Evolutionary conservation across 1,139 yeast genomes (phyloP).

Genomic region (Maudiozyma humilis): DNA sequence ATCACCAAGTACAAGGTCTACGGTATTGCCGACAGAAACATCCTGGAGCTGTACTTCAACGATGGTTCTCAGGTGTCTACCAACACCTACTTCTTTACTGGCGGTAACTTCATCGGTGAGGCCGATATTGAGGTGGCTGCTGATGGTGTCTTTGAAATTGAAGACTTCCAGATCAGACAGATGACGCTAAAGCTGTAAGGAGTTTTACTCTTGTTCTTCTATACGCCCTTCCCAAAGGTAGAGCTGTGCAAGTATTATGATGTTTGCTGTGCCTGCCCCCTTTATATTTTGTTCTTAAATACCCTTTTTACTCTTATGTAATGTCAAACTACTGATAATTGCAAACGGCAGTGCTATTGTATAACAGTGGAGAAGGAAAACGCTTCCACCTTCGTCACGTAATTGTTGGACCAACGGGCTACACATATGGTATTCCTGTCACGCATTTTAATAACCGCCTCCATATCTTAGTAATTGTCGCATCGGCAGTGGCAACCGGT

Average conservation of each 20-base stretch:
- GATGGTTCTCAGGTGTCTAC: constrained; percentile 4
- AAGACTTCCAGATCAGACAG: constrained; percentile 1
- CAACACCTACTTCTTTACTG: constrained; percentile 4
- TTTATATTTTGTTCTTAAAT: not conserved
- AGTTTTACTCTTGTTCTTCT: not conserved
- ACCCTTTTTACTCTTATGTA: not conserved
- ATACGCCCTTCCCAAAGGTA: too few relatives aligned
- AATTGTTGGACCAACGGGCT: too few relatives aligned
- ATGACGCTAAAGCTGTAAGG: constrained; percentile 1
- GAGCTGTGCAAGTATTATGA: too few relatives aligned
- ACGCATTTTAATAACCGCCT: too few relatives aligned
- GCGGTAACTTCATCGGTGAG: constrained; percentile 2
- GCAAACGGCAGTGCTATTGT: too few relatives aligned
- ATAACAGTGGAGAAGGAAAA: too few relatives aligned
- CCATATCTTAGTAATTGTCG: too few relatives aligned
- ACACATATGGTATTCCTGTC: too few relatives aligned
- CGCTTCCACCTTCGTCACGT: too few relatives aligned
- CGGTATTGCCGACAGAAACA: constrained; percentile 5
- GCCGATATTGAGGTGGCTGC: not conserved
- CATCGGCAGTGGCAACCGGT: too few relatives aligned
- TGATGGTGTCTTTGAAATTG: constrained; percentile 1
- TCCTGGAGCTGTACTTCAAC: constrained; percentile 4
- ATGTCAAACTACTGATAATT: too few relatives aligned
- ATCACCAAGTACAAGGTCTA: constrained; percentile 1
- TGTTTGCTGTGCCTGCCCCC: not conserved